Evolutionary conservation across 331 rosid genomes (phyloP).

Genomic region (Quercus phellos): DNA sequence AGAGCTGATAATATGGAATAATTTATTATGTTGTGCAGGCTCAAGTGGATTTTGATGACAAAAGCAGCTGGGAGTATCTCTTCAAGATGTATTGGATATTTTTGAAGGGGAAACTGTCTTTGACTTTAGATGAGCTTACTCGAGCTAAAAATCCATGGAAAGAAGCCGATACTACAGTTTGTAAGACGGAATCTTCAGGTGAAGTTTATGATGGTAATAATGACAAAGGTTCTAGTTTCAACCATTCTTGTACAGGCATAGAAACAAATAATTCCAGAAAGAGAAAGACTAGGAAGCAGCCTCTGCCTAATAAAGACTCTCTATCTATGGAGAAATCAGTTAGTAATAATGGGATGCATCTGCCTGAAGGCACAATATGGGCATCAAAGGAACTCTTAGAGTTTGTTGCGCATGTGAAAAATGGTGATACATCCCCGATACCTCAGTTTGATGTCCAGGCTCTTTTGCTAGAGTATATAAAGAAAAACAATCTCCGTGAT

Average conservation of each 20-base stretch:
- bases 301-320: slow-evolving; percentile 26
- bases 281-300: slow-evolving; percentile 34
- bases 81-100: slow-evolving; percentile 89
- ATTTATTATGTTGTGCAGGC: slow-evolving; percentile 44
- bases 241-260: slow-evolving; percentile 50
- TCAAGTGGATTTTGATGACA: slow-evolving; percentile 95
- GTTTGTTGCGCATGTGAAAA: slow-evolving; percentile 82
- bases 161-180: slow-evolving; percentile 35
- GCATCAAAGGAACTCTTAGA: slow-evolving; percentile 85
- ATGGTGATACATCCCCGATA: slow-evolving; percentile 61
- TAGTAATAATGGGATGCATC: slow-evolving; percentile 26
- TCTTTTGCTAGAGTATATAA: slow-evolving; percentile 69
- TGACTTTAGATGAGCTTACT: slow-evolving; percentile 70
- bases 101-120: slow-evolving; percentile 67
- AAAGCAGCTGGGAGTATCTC: slow-evolving; percentile 97
- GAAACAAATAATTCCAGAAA: slow-evolving; percentile 42
- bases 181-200: slow-evolving; percentile 32
- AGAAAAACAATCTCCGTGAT: slow-evolving; percentile 70
- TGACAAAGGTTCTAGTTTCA: slow-evolving; percentile 39
- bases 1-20: background rate
- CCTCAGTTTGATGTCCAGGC: slow-evolving; percentile 65
- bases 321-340: slow-evolving; percentile 31
- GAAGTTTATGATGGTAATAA: slow-evolving; percentile 36
- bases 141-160: slow-evolving; percentile 70
- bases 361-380: slow-evolving; percentile 55